phyloP scores from a whole-genome alignment of 352 stramenopile genomes.

The Lagenidium giganteum region DNA sequence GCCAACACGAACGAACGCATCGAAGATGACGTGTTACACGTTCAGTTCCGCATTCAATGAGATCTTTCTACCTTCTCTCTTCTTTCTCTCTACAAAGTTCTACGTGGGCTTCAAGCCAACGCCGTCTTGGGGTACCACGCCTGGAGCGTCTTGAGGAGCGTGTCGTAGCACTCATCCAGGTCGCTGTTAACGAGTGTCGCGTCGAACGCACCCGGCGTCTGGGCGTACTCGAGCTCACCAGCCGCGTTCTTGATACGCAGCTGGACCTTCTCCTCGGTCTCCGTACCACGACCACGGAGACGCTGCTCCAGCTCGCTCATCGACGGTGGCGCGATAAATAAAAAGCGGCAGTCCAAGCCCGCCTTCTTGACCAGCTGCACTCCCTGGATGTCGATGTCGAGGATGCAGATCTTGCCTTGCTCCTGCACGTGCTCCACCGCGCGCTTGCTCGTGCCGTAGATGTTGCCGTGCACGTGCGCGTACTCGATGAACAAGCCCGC shows the following conservation, averaged over 20 bases:
- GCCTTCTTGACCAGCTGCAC: slow-evolving; percentile 92
- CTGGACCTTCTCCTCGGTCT: slow-evolving; percentile 95
- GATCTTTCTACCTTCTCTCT: neutral
- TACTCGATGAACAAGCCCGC: slow-evolving; percentile 96
- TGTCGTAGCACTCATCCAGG: slow-evolving; percentile 74
- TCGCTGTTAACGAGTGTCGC: slow-evolving; percentile 87
- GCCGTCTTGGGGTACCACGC: slow-evolving; percentile 70
- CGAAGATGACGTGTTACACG: slow-evolving; percentile 26
- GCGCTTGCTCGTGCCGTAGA: slow-evolving; percentile 95
- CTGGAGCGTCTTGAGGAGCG: slow-evolving; percentile 65
- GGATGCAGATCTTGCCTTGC: slow-evolving; percentile 95
- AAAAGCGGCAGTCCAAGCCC: slow-evolving; percentile 88
- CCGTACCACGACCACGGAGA: slow-evolving; percentile 92
- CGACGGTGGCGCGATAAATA: slow-evolving; percentile 96
- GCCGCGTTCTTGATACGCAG: slow-evolving; percentile 91
- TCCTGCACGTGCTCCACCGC: slow-evolving; percentile 91
- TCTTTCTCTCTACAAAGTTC: neutral
- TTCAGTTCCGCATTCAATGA: slow-evolving; percentile 43
- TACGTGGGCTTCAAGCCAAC: slow-evolving; percentile 22
- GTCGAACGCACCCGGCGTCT: slow-evolving; percentile 84
- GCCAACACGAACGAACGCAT: slow-evolving; percentile 1
- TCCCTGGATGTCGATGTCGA: slow-evolving; percentile 99
- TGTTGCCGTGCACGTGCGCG: slow-evolving; percentile 96
- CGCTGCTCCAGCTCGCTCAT: slow-evolving; percentile 93
- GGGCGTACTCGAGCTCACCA: slow-evolving; percentile 90